Conservation (phyloP, 768 basidiomycete species). For the Tylopilus rubrobrunneus region DNA sequence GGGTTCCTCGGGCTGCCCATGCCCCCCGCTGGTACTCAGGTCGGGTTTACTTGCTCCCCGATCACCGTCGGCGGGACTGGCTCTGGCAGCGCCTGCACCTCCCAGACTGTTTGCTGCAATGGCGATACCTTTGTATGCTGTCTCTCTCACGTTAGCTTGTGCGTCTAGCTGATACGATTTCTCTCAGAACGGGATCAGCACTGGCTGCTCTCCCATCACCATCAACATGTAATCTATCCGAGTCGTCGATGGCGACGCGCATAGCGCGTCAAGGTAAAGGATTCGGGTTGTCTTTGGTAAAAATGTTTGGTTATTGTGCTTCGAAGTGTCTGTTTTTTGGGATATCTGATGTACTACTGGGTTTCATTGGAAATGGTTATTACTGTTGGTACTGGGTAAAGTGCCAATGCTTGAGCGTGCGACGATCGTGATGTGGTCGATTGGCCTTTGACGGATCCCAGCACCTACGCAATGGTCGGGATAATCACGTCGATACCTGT, state of each 20-base stretch:
- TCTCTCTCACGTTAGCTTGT: neutral
- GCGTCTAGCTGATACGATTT: neutral
- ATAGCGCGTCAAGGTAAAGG: neutral
- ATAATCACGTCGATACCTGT: too few species aligned
- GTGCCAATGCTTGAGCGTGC: too few species aligned
- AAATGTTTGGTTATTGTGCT: neutral
- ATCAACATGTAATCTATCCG: neutral
- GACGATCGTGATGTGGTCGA: too few species aligned
- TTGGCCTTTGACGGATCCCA: neutral
- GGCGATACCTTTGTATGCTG: neutral
- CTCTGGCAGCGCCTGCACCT: neutral
- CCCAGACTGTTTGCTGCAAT: neutral
- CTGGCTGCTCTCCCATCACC: slow-evolving; percentile 1
- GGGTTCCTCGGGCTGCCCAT: neutral
- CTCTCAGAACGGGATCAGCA: neutral
- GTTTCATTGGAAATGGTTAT: neutral
- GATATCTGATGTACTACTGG: neutral
- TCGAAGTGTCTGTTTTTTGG: too few species aligned
- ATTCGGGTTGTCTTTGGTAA: neutral
- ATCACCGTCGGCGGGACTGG: neutral
- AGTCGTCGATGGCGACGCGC: neutral
- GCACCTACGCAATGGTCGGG: too few species aligned
- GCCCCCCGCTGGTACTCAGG: neutral
- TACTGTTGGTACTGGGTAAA: neutral
- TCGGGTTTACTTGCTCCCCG: slow-evolving; percentile 2